A percentile compares a stretch with the other conserved stretches of the same genome.
Evolutionary conservation across 73 alveolate species (phyloP).

Genomic region (Paramecium caudatum): DNA sequence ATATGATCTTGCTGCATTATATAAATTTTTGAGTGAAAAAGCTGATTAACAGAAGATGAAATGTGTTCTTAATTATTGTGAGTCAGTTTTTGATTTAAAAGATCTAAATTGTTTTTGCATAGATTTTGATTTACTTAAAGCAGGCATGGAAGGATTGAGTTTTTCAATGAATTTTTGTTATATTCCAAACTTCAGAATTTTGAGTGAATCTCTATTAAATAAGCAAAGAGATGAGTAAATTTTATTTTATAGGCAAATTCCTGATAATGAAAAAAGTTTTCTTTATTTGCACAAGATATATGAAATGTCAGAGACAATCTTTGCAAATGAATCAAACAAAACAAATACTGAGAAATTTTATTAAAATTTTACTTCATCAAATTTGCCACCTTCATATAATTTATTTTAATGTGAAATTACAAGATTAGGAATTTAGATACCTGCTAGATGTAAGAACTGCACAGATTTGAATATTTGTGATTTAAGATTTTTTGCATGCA

Average conservation of each 20-base stretch:
- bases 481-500: constrained; percentile 43
- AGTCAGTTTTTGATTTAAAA: not conserved
- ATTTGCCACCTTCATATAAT: not conserved
- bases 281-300: not conserved
- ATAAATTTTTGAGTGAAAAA: not conserved
- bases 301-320: constrained; percentile 24
- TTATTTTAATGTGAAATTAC: not conserved
- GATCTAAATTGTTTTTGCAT: not conserved
- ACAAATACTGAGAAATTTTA: not conserved
- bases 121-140: not conserved
- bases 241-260: not conserved
- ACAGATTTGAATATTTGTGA: not conserved
- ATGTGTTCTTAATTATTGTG: not conserved
- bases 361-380: not conserved
- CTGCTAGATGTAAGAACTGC: constrained; percentile 57
- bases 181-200: not conserved
- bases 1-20: constrained; percentile 3
- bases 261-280: not conserved
- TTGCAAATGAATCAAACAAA: constrained; percentile 17
- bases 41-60: not conserved
- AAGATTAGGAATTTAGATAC: not conserved
- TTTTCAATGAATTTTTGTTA: not conserved
- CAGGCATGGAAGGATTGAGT: constrained; percentile 30
- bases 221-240: not conserved
- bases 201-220: not conserved